These are phyloP conservation scores for Podospora didyma DNA, from an alignment of 495 filamentous ascomycete genomes.

Conservation along the genomic window DNA sequence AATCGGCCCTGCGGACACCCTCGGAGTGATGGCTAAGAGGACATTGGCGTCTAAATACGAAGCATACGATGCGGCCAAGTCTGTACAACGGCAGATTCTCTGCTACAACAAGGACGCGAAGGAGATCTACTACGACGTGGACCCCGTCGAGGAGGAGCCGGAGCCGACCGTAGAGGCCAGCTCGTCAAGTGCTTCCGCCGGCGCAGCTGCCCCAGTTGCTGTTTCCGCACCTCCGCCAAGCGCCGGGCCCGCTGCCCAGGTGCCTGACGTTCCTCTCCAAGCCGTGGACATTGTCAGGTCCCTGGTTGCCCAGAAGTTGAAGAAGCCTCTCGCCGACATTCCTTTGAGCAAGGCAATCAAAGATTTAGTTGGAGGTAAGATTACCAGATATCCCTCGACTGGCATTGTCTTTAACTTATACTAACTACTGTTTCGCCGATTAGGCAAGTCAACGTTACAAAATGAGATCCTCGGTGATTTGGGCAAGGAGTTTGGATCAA, in stretches of 20 bases:
- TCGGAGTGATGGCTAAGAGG: slow-evolving; percentile 95
- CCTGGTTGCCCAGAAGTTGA: slow-evolving; percentile 96
- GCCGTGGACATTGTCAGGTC: slow-evolving; percentile 87
- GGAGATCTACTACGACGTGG: slow-evolving; percentile 98
- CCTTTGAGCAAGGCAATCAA: slow-evolving; percentile 97
- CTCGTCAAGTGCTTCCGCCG: slow-evolving; percentile 45
- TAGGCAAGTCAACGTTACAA: slow-evolving; percentile 95
- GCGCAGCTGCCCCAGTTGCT: slow-evolving; percentile 50
- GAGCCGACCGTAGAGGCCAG: slow-evolving; percentile 49
- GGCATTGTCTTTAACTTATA: slow-evolving; percentile 1
- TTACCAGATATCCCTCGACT: background rate
- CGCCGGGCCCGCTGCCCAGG: slow-evolving; percentile 82
- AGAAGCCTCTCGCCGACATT: slow-evolving; percentile 86
- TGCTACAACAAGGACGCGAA: slow-evolving; percentile 99
- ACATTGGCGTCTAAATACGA: slow-evolving; percentile 98
- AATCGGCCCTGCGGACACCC: slow-evolving; percentile 94
- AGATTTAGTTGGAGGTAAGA: slow-evolving; percentile 92
- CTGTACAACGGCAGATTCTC: slow-evolving; percentile 91
- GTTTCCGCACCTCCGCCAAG: slow-evolving; percentile 58
- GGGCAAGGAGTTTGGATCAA: slow-evolving; percentile 97
- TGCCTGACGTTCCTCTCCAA: slow-evolving; percentile 80
- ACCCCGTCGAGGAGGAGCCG: slow-evolving; percentile 88
- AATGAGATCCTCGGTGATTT: slow-evolving; percentile 95
- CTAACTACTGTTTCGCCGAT: slow-evolving; percentile 4
- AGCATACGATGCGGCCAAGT: slow-evolving; percentile 95